Percentiles rank a stretch among this genome's conserved stretches.
Evolutionary conservation across 495 filamentous ascomycete genomes (phyloP).

Genomic region (Penicillium manginii): DNA sequence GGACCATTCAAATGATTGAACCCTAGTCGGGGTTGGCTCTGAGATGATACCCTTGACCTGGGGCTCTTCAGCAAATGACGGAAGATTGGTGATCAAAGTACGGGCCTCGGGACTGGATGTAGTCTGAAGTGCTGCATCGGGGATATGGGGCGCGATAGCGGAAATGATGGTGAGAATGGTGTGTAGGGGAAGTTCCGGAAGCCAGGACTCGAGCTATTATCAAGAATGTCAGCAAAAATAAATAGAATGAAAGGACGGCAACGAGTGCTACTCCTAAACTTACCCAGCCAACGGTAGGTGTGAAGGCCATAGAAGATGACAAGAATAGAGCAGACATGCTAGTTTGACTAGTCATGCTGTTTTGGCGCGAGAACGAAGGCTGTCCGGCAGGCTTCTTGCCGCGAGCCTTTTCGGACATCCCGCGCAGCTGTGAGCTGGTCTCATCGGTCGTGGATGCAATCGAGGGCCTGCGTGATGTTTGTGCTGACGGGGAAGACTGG

Average conservation of each 20-base stretch:
- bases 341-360: conserved; percentile 82
- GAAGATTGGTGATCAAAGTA: conserved; percentile 51
- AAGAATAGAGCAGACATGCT: conserved; percentile 62
- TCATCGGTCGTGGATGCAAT: conserved; percentile 75
- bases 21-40: conserved; percentile 73
- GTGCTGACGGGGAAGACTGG: conserved; percentile 70
- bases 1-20: conserved; percentile 96
- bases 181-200: conserved; percentile 88
- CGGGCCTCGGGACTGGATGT: conserved; percentile 40
- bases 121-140: conserved; percentile 41
- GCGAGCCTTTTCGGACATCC: conserved; percentile 97
- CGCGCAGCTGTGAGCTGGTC: conserved; percentile 80
- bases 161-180: conserved; percentile 82
- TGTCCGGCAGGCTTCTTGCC: conserved; percentile 95
- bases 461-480: conserved; percentile 72
- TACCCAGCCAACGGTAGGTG: conserved; percentile 76
- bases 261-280: conserved; percentile 23
- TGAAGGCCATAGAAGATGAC: conserved; percentile 63
- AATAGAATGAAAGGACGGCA: no score
- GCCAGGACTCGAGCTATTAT: conserved; percentile 87
- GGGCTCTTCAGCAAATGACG: conserved; percentile 68
- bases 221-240: no score
- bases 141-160: conserved; percentile 52
- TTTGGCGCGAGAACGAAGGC: conserved; percentile 84
- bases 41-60: conserved; percentile 59